phyloP scores from a whole-genome alignment of 805 yeast species.

The Hanseniaspora meyeri region DNA sequence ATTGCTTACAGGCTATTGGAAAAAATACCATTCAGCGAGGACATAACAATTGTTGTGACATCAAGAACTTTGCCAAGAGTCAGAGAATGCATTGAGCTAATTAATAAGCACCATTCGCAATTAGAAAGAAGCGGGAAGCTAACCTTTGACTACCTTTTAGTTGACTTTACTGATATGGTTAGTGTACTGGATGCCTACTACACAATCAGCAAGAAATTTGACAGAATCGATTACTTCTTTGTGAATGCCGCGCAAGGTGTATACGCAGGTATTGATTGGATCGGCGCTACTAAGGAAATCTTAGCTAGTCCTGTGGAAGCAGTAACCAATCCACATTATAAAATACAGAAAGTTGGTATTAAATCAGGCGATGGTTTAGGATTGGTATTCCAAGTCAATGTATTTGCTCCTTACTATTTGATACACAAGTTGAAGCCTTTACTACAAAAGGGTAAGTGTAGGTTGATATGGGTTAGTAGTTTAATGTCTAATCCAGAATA shows the following conservation, averaged over 20 bases:
- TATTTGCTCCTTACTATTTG: constrained; percentile 88
- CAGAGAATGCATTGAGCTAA: constrained; percentile 52
- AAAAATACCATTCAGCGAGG: constrained; percentile 37
- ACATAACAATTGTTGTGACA: constrained; percentile 73
- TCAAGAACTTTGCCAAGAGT: constrained; percentile 81
- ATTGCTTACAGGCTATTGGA: constrained; percentile 71
- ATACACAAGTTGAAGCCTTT: constrained; percentile 51
- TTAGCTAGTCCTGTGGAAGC: constrained; percentile 58
- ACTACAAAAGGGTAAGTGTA: constrained; percentile 45
- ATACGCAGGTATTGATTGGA: constrained; percentile 78
- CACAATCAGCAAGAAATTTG: constrained; percentile 54
- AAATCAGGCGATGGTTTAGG: constrained; percentile 72
- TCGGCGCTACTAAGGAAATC: constrained; percentile 59
- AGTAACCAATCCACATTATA: constrained; percentile 79
- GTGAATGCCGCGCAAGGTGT: constrained; percentile 86
- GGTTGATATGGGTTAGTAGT: constrained; percentile 75
- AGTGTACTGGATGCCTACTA: constrained; percentile 63
- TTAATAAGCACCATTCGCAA: constrained; percentile 36
- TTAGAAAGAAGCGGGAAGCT: constrained; percentile 42
- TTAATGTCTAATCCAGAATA: constrained; percentile 66
- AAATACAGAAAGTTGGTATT: constrained; percentile 68
- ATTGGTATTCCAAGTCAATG: constrained; percentile 83
- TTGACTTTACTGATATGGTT: constrained; percentile 86
- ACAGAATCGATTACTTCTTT: constrained; percentile 62
- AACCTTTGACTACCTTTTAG: constrained; percentile 75